Evolutionary conservation across 2,329 filamentous ascomycete species (phyloP), one percentile per base, ranked within the genome.

Genomic region (Madurella fahalii): DNA sequence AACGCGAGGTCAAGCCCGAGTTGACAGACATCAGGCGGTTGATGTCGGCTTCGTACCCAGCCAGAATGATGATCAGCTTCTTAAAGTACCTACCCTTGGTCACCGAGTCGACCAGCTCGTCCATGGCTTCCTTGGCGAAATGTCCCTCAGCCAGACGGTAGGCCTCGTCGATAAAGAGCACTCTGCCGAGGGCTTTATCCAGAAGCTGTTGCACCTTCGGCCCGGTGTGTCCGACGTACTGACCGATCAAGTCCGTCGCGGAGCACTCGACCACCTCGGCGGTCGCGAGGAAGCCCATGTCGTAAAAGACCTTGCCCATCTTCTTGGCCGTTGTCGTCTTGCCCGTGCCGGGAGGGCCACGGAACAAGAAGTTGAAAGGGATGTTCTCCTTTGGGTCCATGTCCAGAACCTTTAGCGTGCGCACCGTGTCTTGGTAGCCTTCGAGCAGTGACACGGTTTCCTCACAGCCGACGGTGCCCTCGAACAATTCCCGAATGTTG

Each of bases 221-320:
- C 0, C 83, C 85, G 0, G 86, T 90, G 0, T 89, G 85, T 0
- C 87, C 87, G 0, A 89, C 58, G 16, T 83, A 91, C 57, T 86
- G 73, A 0, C 82, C 87, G 1, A 92, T 75, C 0, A 92, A 66
- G 34, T 91, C 86, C 0, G 83, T 82, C 0, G 85, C 84, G 0
- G 87, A 90, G 44, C 77, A 81, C 51, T 90, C 84, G 0, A 84
- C 66, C 0, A 90, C 84, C 25, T 85, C 79, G 0, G 75, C 77
- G 0, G 73, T 74, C 0, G 80, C 70, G 0, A 92, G 70, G 34
- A 91, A 80, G 0, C 86, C 86, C 76, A 90, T 81, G 61, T 91
- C 83, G 63, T 89, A 91, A 63, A 82, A 92, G 0, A 92, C 74
- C 58, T 89, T 80, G 3, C 87, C 87, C 77, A 92, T 88, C 57